Conservation (phyloP, 2,329 filamentous ascomycete species). For the Ceratocystis albifundus region DNA sequence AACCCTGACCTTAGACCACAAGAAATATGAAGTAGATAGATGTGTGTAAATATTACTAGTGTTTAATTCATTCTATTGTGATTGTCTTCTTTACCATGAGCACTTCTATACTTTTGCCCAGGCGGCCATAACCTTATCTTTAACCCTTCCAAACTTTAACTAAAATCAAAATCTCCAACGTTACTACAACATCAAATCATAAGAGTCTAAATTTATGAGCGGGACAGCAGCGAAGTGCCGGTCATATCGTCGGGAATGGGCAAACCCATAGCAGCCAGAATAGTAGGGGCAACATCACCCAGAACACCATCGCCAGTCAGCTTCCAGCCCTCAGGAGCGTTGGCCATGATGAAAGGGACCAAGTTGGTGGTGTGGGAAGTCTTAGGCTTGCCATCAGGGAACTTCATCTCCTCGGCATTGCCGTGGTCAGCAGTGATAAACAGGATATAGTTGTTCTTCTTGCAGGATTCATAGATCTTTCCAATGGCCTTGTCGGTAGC, state of each 20-base stretch:
- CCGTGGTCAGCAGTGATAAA: constrained; percentile 96
- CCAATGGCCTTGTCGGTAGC: constrained; percentile 92
- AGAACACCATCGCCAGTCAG: constrained; percentile 83
- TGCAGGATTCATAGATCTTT: constrained; percentile 83
- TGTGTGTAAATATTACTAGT: background rate
- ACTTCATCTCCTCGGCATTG: constrained; percentile 99
- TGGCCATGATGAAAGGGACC: constrained; percentile 96
- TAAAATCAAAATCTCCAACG: background rate
- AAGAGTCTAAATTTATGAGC: constrained; percentile 14
- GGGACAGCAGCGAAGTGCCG: constrained; percentile 65
- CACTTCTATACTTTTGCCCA: background rate
- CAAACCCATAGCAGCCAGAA: constrained; percentile 83
- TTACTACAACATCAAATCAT: background rate
- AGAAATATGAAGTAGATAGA: background rate
- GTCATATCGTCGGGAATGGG: constrained; percentile 88
- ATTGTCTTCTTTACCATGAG: constrained; percentile 8
- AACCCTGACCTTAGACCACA: background rate
- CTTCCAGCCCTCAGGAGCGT: constrained; percentile 80
- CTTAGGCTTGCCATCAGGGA: constrained; percentile 88
- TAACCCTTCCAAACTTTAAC: constrained; percentile 7
- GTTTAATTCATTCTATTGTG: constrained; percentile 22
- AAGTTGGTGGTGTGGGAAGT: constrained; percentile 97
- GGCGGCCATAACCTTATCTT: constrained; percentile 9
- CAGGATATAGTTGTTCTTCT: constrained; percentile 81
- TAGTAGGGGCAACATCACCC: constrained; percentile 90